phyloP scores from a whole-genome alignment of 768 basidiomycete genomes.

The Hortiboletus campestris region DNA sequence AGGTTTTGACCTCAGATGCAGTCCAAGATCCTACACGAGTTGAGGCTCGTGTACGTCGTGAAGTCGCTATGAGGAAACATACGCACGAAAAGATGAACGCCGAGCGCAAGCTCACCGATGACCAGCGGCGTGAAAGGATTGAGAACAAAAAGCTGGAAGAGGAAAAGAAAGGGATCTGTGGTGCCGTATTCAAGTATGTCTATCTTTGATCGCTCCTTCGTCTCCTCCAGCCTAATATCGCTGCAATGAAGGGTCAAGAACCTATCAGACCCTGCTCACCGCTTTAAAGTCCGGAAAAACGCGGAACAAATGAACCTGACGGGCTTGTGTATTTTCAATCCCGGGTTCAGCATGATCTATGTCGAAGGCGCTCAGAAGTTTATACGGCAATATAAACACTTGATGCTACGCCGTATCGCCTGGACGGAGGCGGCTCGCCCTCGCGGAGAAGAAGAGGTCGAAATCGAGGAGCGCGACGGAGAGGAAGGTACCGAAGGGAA shows the following conservation, averaged over 20 bases:
- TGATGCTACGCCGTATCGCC: conserved; percentile 83
- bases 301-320: conserved; percentile 88
- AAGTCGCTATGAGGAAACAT: conserved; percentile 88
- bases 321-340: conserved; percentile 89
- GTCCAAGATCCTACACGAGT: conserved; percentile 97
- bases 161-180: conserved; percentile 80
- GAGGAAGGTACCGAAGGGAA: conserved; percentile 36
- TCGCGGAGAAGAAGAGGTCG: conserved; percentile 69
- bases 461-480: conserved; percentile 52
- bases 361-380: conserved; percentile 90
- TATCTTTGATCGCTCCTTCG: neutral
- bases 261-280: conserved; percentile 88
- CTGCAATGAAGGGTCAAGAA: conserved; percentile 65
- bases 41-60: conserved; percentile 90
- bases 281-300: conserved; percentile 96
- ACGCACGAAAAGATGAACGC: conserved; percentile 92
- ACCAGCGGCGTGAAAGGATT: conserved; percentile 82
- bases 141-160: conserved; percentile 85
- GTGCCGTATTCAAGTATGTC: conserved; percentile 88
- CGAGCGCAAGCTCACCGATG: conserved; percentile 88
- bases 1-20: conserved; percentile 93
- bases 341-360: conserved; percentile 85
- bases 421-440: conserved; percentile 93
- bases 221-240: neutral
- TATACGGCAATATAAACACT: conserved; percentile 80